Percentiles rank a stretch among this genome's conserved stretches.
These are phyloP conservation scores for Aquilaria yunnanensis DNA, from an alignment of 345 rosid species.

Conservation along the genomic window DNA sequence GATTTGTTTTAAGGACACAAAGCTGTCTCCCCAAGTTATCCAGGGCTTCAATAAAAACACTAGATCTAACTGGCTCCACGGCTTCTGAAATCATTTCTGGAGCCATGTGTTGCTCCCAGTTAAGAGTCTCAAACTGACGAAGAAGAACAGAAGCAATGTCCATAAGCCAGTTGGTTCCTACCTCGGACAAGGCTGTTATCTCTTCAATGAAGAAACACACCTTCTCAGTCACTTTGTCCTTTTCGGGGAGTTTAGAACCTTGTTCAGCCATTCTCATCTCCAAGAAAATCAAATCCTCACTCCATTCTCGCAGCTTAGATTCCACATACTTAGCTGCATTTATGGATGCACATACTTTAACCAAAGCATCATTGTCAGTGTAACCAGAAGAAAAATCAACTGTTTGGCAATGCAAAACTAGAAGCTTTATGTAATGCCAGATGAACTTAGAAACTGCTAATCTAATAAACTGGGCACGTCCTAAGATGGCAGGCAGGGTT, in stretches of 20 bases:
- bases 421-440: conserved; percentile 52
- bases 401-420: conserved; percentile 45
- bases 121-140: conserved; percentile 52
- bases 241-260: conserved; percentile 7
- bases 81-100: conserved; percentile 8
- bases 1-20: conserved; percentile 23
- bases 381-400: conserved; percentile 24
- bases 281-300: conserved; percentile 56
- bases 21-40: conserved; percentile 47
- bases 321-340: conserved; percentile 62
- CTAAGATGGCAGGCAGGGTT: conserved; percentile 34
- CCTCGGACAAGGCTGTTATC: conserved; percentile 47
- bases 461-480: conserved; percentile 48
- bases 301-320: conserved; percentile 66
- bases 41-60: conserved; percentile 40
- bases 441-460: conserved; percentile 55
- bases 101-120: conserved; percentile 16
- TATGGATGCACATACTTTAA: conserved; percentile 49
- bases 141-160: conserved; percentile 49
- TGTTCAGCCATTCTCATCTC: conserved; percentile 50
- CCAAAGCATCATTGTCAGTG: conserved; percentile 28
- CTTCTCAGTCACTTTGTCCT: conserved; percentile 13
- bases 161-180: conserved; percentile 63
- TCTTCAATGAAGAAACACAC: conserved; percentile 61
- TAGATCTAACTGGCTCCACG: conserved; percentile 22